Percentiles rank a stretch among this genome's conserved stretches.
Conservation (phyloP, 148 eudicot genomes). For the Dianthus caryophyllus region DNA sequence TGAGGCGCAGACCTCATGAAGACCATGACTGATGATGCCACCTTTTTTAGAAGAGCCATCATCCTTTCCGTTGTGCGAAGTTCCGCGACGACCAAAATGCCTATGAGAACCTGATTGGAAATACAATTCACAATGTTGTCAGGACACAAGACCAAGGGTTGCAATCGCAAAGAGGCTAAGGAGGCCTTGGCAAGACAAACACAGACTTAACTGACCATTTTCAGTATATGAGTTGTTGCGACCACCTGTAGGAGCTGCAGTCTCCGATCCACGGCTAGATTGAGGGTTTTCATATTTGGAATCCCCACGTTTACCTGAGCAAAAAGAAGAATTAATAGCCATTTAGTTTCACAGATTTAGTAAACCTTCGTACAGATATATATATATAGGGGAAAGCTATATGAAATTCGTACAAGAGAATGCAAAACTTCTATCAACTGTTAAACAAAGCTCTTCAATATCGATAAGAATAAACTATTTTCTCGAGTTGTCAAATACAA, state of each 20-base stretch:
- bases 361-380: neutral
- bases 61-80: conserved; percentile 61
- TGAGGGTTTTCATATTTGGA: conserved; percentile 37
- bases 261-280: conserved; percentile 35
- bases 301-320: conserved; percentile 47
- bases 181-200: neutral
- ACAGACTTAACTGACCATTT: conserved; percentile 36
- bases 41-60: conserved; percentile 65
- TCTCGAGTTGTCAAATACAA: neutral
- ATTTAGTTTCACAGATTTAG: neutral
- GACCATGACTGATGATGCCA: conserved; percentile 48
- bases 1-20: conserved; percentile 70
- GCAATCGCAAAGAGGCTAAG: neutral
- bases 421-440: neutral
- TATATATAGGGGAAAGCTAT: neutral
- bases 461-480: neutral
- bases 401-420: neutral
- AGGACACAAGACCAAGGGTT: neutral
- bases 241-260: conserved; percentile 35
- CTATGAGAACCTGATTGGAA: conserved; percentile 52
- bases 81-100: conserved; percentile 66
- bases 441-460: neutral
- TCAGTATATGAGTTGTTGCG: conserved; percentile 40
- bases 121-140: conserved; percentile 11
- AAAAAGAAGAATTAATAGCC: neutral